Conservation (phyloP, 345 rosid genomes). For the Heritiera fomes region DNA sequence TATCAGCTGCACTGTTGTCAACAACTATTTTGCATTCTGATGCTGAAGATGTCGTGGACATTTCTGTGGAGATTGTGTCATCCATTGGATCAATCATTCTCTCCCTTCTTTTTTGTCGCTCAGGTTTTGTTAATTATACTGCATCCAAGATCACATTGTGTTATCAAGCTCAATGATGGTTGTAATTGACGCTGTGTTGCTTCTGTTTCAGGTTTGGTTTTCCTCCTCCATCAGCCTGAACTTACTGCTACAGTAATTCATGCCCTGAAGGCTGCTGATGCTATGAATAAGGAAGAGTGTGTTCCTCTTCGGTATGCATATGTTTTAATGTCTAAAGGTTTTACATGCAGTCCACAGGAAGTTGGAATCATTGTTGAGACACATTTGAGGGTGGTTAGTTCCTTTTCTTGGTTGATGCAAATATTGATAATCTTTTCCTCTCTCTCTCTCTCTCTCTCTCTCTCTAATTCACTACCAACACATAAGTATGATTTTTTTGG, state of each 20-base stretch:
- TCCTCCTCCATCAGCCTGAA: constrained; percentile 76
- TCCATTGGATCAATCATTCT: constrained; percentile 77
- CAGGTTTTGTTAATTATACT: constrained; percentile 51
- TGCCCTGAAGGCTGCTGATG: constrained; percentile 61
- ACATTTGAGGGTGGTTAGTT: constrained; percentile 94
- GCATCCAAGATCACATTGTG: not conserved
- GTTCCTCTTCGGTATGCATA: constrained; percentile 90
- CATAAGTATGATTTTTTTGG: constrained; percentile 3
- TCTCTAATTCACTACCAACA: constrained; percentile 11
- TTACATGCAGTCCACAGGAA: constrained; percentile 78
- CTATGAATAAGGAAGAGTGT: constrained; percentile 72
- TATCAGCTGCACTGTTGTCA: constrained; percentile 92
- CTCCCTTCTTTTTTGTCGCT: constrained; percentile 73
- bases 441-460: constrained; percentile 7
- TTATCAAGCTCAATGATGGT: constrained; percentile 1
- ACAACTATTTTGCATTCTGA: constrained; percentile 57
- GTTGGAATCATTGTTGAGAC: constrained; percentile 85
- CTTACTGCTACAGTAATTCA: constrained; percentile 67
- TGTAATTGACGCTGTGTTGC: constrained; percentile 18
- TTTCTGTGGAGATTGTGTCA: constrained; percentile 60
- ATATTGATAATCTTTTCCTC: not conserved
- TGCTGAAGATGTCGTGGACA: constrained; percentile 51
- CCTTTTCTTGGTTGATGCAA: constrained; percentile 15
- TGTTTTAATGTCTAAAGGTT: constrained; percentile 77
- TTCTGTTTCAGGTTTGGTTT: constrained; percentile 69